Percentiles rank a stretch among this genome's conserved stretches.
These are phyloP conservation scores for Turritis glabra DNA, from an alignment of 345 rosid species.

Conservation along the genomic window DNA sequence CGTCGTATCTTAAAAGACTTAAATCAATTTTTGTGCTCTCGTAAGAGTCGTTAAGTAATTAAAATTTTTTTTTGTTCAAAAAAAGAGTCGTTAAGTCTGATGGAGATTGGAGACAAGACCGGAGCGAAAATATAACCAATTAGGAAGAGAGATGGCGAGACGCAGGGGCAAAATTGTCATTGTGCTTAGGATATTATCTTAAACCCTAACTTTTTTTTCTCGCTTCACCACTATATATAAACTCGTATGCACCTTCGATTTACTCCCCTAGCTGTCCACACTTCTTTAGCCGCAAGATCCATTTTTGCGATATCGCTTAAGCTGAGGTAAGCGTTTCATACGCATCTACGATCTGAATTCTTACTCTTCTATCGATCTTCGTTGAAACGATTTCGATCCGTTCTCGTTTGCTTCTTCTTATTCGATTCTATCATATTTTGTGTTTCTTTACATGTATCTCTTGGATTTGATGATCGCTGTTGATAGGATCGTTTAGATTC, in stretches of 20 bases:
- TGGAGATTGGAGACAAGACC: background rate
- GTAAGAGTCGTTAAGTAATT: background rate
- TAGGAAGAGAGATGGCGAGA: background rate
- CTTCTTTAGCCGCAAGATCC: constrained; percentile 1
- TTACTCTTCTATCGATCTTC: background rate
- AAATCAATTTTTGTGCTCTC: too few species aligned
- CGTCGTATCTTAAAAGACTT: too few species aligned
- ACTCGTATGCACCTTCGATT: background rate
- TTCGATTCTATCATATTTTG: background rate
- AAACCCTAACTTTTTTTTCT: constrained; percentile 5
- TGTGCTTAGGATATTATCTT: background rate
- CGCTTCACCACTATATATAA: background rate
- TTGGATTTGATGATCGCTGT: background rate
- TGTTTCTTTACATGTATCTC: background rate
- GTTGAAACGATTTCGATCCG: background rate
- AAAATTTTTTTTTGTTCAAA: too few species aligned
- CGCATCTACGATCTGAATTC: background rate
- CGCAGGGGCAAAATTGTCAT: background rate
- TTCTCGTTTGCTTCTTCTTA: background rate
- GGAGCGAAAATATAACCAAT: too few species aligned
- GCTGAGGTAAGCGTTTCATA: background rate
- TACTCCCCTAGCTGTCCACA: background rate
- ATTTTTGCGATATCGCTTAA: background rate
- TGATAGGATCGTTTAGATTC: background rate
- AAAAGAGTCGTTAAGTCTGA: background rate